Conservation (phyloP, 2,329 filamentous ascomycete genomes). For the Alternaria sp. region DNA sequence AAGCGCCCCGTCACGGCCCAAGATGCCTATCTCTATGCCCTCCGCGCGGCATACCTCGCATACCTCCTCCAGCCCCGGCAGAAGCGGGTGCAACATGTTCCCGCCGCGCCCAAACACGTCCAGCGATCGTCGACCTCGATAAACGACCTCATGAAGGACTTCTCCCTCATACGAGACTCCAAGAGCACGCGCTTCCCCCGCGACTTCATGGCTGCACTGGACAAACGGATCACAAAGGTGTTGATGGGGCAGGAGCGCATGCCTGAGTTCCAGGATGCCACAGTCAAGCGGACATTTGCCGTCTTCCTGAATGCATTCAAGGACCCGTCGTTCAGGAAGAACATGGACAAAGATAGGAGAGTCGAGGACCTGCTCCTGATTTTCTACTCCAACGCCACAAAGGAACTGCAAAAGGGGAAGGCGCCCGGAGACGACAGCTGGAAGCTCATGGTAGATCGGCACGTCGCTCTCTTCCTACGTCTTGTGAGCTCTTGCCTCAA, state of each 20-base stretch:
- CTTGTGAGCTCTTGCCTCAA: conserved; percentile 80
- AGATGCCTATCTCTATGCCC: conserved; percentile 89
- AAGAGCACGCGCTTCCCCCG: conserved; percentile 75
- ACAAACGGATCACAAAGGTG: conserved; percentile 81
- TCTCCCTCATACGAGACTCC: conserved; percentile 69
- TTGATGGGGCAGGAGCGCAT: conserved; percentile 81
- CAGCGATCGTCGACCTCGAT: conserved; percentile 76
- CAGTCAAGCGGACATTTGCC: conserved; percentile 91
- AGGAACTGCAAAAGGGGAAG: conserved; percentile 83
- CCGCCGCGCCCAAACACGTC: conserved; percentile 62
- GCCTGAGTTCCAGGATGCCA: conserved; percentile 88
- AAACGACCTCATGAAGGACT: conserved; percentile 87
- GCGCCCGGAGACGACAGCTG: conserved; percentile 81
- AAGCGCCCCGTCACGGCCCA: conserved; percentile 60
- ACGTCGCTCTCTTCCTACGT: conserved; percentile 92
- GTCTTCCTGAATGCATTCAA: conserved; percentile 94
- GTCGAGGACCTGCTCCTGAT: conserved; percentile 93
- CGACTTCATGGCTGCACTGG: conserved; percentile 72
- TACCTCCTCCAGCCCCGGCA: conserved; percentile 91
- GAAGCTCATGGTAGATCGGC: conserved; percentile 91
- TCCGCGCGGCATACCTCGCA: conserved; percentile 88
- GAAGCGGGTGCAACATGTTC: conserved; percentile 86
- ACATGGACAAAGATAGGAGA: conserved; percentile 90
- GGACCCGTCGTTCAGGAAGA: conserved; percentile 84
- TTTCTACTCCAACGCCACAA: conserved; percentile 93